Evolutionary conservation across 1,284 basidiomycete genomes (phyloP), one percentile per base, ranked within the genome.

Genomic region (Microbotryum violaceum): DNA sequence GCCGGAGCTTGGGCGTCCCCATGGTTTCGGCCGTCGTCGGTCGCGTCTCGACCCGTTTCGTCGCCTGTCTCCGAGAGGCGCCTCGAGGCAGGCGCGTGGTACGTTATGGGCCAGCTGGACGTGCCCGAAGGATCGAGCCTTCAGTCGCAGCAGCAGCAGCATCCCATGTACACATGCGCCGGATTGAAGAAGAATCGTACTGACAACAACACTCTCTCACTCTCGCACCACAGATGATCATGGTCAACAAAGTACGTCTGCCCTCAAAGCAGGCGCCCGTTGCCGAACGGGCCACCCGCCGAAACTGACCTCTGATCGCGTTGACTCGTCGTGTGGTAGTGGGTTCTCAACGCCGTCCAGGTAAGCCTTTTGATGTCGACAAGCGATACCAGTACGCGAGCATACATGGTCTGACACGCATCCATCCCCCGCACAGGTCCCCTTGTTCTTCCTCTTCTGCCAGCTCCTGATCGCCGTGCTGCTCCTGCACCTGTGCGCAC

Each of bases 391-490:
- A 68, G 4, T 73, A 88, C 86, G 27, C 88, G 89, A 72, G 88
- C 88, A 85, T 87, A 85, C 9, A 16, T 45, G 85, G 86, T 87
- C 12, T 77, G 88, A 16, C 83, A 84, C 72, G 75, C 74, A 20
- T 88, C 86, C 8, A 74, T 78, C 14, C 12, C 18, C 6, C 51
- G 21, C 5, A 6, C 67, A 69, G 14, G 81, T 82, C 3, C 90
- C 89, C 0, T 79, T 91, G 3, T 92, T 91, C 78, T 91, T 92
- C 80, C 79, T 92, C n/a, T 83, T 86, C 75, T 78, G 81, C 4
- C 89, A 92, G 72, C 80, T 91, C 20, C 63, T 83, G 58, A 88
- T 91, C 56, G 90, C 90, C 14, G 83, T 88, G 47, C 27, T 85
- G 6, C 81, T 91, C 18, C 88, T 91, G 76, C 75, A 85, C 25